Percentiles rank a stretch among this genome's conserved stretches.
These are phyloP conservation scores for Misopates orontium DNA, from an alignment of 257 asterid genomes.

Conservation along the genomic window DNA sequence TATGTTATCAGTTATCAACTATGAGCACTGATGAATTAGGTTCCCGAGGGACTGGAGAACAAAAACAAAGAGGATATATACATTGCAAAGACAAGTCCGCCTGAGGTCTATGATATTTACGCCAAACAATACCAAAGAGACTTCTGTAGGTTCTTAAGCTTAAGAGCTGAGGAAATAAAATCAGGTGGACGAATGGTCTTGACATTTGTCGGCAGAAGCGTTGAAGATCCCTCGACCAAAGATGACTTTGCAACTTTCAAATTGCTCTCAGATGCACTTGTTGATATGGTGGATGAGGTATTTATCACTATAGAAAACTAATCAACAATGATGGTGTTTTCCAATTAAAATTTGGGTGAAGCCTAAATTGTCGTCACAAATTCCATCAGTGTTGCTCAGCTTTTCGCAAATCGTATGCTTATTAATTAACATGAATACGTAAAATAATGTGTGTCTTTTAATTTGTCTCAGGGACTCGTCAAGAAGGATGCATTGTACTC, in stretches of 20 bases:
- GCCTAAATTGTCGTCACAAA: no score
- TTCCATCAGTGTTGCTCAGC: no score
- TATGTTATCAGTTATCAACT: no score
- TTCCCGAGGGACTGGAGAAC: conserved; percentile 34
- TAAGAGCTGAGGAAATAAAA: neutral
- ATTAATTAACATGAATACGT: no score
- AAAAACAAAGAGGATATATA: conserved; percentile 25
- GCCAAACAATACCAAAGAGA: conserved; percentile 2
- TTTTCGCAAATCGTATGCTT: no score
- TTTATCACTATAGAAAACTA: no score
- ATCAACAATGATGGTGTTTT: no score
- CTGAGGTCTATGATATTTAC: conserved; percentile 34
- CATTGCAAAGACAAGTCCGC: conserved; percentile 27
- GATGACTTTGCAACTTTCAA: neutral
- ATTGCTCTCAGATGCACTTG: conserved; percentile 29
- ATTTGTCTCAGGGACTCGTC: conserved; percentile 24
- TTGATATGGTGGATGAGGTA: conserved; percentile 30
- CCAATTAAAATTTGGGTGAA: no score
- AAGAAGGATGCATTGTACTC: conserved; percentile 17
- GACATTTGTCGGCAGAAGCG: conserved; percentile 7
- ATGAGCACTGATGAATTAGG: conserved; percentile 13
- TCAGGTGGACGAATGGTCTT: conserved; percentile 12
- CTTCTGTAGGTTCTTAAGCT: neutral
- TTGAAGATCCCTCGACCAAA: conserved; percentile 26
- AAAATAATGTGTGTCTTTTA: no score